Conservation (phyloP, 192 early-diverging fungal species). For the Helicostylum pulchrum region DNA sequence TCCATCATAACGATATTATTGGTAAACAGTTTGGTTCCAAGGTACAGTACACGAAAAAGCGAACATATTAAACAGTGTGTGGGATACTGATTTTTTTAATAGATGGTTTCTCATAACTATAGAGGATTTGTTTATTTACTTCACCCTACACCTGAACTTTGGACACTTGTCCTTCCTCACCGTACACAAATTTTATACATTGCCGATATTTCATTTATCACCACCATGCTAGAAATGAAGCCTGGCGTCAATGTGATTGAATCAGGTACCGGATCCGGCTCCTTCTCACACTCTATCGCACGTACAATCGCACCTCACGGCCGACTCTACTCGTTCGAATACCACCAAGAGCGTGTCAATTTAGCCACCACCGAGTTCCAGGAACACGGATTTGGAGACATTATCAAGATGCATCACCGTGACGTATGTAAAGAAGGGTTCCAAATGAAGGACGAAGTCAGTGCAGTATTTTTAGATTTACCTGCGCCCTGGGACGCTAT, state of each 20-base stretch:
- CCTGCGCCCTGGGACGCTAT: conserved; percentile 97
- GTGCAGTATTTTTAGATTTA: conserved; percentile 93
- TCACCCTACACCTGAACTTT: conserved; percentile 92
- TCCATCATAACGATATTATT: conserved; percentile 79
- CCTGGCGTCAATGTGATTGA: conserved; percentile 88
- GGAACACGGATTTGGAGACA: conserved; percentile 64
- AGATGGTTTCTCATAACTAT: conserved; percentile 55
- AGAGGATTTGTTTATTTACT: conserved; percentile 82
- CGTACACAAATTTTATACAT: conserved; percentile 96
- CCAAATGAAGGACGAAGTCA: conserved; percentile 64
- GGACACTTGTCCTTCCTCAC: conserved; percentile 90
- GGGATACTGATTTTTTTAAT: too few relatives aligned
- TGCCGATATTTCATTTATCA: conserved; percentile 92
- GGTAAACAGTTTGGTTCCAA: conserved; percentile 84
- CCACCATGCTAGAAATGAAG: conserved; percentile 72
- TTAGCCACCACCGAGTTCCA: conserved; percentile 73
- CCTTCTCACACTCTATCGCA: conserved; percentile 93
- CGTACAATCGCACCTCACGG: conserved; percentile 85
- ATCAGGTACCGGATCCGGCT: conserved; percentile 92
- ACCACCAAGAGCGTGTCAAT: conserved; percentile 75
- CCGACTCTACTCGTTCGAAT: conserved; percentile 93
- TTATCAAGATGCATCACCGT: conserved; percentile 73
- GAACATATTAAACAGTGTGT: too few relatives aligned
- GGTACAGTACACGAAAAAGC: conserved; percentile 34
- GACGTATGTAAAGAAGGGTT: conserved; percentile 93